Evolutionary conservation across 371 early-diverging fungal species (phyloP), one percentile per base, ranked within the genome.

Genomic region (Mortierella sp.): DNA sequence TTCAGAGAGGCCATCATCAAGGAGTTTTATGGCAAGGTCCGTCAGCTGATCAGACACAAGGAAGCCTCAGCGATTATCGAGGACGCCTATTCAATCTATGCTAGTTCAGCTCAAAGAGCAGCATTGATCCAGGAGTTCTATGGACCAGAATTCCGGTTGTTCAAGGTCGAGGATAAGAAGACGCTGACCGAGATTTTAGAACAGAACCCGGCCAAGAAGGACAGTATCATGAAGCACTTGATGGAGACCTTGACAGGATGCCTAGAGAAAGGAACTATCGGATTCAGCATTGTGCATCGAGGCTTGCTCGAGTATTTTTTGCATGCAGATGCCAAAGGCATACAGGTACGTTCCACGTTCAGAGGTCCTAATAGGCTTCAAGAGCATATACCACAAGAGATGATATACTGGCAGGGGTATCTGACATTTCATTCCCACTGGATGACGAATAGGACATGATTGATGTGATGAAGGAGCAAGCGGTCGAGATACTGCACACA

Each of bases 111-210:
- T 48, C 95, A 98, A 80, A 83, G 92, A 51, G 81, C 85, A 37
- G 82, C 83, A 29, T 80, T 98, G 70, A 84, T 95, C 53, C 90
- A 94, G 50, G 97, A 98, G 83, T 94, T 98, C 76, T 97, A 95
- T 73, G 96, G 97, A 43, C 93, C 92, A 17, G 95, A 96, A 76
- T 95, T 91, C 85, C 87, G 92, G 0, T 68, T 96, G 25, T 96
- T 95, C 79, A 91, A 92, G 81, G 82, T 74, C n/a, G 76, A 73
- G 19, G 81, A 83, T 55, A 79, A 81, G 67, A 81, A 84, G 79
- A 81, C 90, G 12, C 62, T 94, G 31, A 87, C 90, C 12, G 87
- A 85, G 21, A 78, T 95, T 41, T 67, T 97, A 62, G 82, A 78
- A 50, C 77, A 79, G 31, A 70, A 88, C 56, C 96, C 96, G 13